Evolutionary conservation across 768 basidiomycete species (phyloP), one percentile per base, ranked within the genome.

Genomic region (Daedaleopsis nitida): DNA sequence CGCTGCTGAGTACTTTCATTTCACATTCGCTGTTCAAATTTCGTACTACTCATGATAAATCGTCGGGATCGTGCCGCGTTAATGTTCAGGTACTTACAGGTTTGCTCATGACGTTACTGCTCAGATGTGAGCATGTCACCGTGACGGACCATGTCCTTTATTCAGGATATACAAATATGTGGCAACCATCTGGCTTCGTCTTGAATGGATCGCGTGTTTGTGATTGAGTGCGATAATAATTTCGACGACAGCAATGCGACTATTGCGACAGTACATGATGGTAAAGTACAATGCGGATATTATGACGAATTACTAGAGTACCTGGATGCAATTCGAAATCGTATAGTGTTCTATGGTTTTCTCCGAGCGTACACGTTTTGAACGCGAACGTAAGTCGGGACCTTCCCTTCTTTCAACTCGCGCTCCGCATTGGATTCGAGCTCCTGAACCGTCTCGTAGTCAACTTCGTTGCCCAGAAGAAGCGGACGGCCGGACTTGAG

Each of bases 401-500:
- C 73, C 17, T 73, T 65, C 5, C 81, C 79, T 16, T 81, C 80
- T 14, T 74, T 70, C 43, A 90, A 68, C 66, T 92, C 91, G 37
- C 68, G 47, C n/a, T 69, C 70, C 13, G 85, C 81, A 23, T 83
- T 80, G 6, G 58, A 56, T 70, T 89, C 80, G 17, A 92, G 72
- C 35, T 81, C 75, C 58, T 85, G 75, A 21, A 91, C 78, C 16
- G 85, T 68, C 9, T 75, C 72, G 68, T 81, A 80, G 3, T 84
- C 71, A 32, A 91, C 66, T 5, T 88, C 91, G 66, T 77, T 81
- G 13, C 85, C 82, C 6, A 92, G 79, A 3, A 92, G 79, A 44
- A 92, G 75, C 21, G 88, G 86, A n/a, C 88, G 78, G 17, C 83
- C 86, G 0, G 86, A 84, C 64, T 78, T 80, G 43, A 92, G 67